phyloP scores from a whole-genome alignment of 106 monocot genomes.

The Acorus gramineus region DNA sequence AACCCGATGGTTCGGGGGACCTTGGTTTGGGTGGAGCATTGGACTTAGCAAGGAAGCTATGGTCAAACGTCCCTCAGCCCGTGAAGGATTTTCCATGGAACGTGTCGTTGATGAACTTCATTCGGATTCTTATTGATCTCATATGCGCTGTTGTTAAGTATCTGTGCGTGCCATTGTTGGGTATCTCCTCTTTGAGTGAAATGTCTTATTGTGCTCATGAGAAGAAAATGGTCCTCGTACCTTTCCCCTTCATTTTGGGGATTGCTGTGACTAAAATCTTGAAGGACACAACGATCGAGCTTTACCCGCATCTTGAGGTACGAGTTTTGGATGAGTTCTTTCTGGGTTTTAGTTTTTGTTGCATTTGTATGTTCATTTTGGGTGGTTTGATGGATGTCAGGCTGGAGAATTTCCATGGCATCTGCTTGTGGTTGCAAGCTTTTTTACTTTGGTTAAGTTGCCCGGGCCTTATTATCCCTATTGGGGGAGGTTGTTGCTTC shows the following conservation, averaged over 20 bases:
- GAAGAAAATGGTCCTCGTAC: slow-evolving; percentile 49
- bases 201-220: slow-evolving; percentile 84
- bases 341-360: background rate
- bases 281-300: slow-evolving; percentile 21
- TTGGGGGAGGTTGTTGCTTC: slow-evolving; percentile 49
- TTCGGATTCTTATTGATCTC: slow-evolving; percentile 23
- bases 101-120: slow-evolving; percentile 12
- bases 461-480: slow-evolving; percentile 74
- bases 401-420: slow-evolving; percentile 45
- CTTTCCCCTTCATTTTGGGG: slow-evolving; percentile 48
- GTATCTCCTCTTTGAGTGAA: slow-evolving; percentile 59
- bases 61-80: slow-evolving; percentile 40
- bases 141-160: slow-evolving; percentile 33
- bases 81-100: slow-evolving; percentile 60
- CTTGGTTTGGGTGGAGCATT: background rate
- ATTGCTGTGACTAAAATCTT: slow-evolving; percentile 34
- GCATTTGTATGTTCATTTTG: background rate
- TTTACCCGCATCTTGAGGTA: slow-evolving; percentile 40
- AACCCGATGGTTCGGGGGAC: slow-evolving; percentile 7
- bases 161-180: slow-evolving; percentile 46
- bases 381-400: slow-evolving; percentile 13
- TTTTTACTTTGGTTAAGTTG: slow-evolving; percentile 58
- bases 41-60: slow-evolving; percentile 4
- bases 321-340: background rate
- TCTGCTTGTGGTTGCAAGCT: slow-evolving; percentile 33